Base-by-base conservation (phyloP, 805 yeast species). In the Yarrowia yakushimensis region DNA sequence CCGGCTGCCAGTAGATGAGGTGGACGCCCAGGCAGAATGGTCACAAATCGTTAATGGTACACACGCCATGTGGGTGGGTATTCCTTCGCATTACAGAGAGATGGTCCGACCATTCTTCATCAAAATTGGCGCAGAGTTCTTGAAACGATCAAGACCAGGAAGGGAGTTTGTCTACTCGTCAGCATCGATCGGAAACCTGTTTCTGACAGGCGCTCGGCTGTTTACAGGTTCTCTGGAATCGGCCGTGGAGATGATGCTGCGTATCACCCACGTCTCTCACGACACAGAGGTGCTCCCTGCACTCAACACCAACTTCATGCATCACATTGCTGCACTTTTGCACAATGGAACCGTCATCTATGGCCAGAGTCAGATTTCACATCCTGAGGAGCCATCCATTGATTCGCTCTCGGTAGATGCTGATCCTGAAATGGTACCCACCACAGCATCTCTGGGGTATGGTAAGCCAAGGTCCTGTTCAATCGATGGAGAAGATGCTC, bases 361-460 rank as follows among this genome's bases (percentile, higher is more conserved):
- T 0, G 98, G 98, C 12, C 98, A 92, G 72, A 86, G 93, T 3
- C 96, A 91, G 70, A 92, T 92, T 11, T 90, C 97, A 1, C 98
- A 92, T 73, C 98, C 98, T 12, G 52, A 57, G 13, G 41, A 33
- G 11, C 62, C 52, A 10, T 31, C 42, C 1, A 57, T 36, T 8
- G 62, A 31, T 3, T 31, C 50, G 6, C 30, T 57, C 3, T 33
- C 50, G 4, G 52, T 31, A 11, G 52, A 42, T 25, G 62, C 52
- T 18, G 60, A 54, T 20, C 45, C 45, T 18, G 37, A 28, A 18
- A 50, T 34, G 30, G 46, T 48, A 1, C 43, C 43, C 13, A 48
- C 63, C 2, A 28, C 60, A 28, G 59, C 48, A 6, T 39, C 46
- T 31, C 30, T 27, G 9, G 18, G 37, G 12, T 20, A 5, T 3